Base-by-base conservation (phyloP, 1,284 basidiomycete genomes). In the Microbotryomycetes sp. region DNA sequence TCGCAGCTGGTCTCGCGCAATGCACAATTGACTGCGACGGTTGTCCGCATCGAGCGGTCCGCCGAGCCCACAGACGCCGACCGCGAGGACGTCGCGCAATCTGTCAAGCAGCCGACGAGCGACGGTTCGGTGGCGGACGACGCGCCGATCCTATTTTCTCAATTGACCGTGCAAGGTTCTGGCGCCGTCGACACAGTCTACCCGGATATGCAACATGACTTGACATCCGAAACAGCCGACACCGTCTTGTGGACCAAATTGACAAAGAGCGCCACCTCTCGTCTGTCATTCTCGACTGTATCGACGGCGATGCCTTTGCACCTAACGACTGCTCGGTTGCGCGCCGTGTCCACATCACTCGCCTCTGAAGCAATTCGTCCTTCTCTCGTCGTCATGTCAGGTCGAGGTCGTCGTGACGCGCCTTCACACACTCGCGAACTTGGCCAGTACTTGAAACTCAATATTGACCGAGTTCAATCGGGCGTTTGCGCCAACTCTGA, bases 1-100 rank as follows among this genome's bases (percentile, higher is more conserved):
- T 82, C 88, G 13, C 89, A 92, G 75, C 79, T 93, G 15, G 90
- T 88, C 70, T 69, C 75, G 52, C 73, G 78, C 46, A 85, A 86
- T 69, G 73, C 81, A 0, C 74, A 75, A 24, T 81, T 89, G 3
- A 81, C 77, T 7, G 90, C 88, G 4, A 88, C 86, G 0, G 81
- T 91, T 3, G 73, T 89, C 28, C 79, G 84, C 66, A 74, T 91
- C 55, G 76, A 56, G 23, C 59, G 63, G n/a, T 55, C 66, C 0
- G 56, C 67, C 23, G 67, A 70, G 35, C 55, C 67, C 0, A 70
- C 67, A 9, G 28, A 51, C 2, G 65, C 62, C 7, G 67, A 71
- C 26, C 60, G 63, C 48, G 62, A 47, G 3, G 56, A 59, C 9
- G 30, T 56, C 71, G 67, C 84, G 81, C 76, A 77, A 68, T 61